Conservation (phyloP, 1,139 yeast species). For the Schwanniomyces etchellsii region DNA sequence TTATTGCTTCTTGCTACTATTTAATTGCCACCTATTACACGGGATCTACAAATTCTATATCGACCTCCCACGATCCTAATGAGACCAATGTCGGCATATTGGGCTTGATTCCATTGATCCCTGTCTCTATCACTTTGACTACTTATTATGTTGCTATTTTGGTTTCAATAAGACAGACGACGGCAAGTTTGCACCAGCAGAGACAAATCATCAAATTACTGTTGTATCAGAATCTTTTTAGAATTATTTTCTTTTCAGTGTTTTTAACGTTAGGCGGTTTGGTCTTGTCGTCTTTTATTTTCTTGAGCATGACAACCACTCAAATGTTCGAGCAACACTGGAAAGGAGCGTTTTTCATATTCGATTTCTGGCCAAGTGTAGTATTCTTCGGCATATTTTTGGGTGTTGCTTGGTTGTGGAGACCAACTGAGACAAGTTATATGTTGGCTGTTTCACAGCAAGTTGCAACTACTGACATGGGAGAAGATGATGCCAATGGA, state of each 20-base stretch:
- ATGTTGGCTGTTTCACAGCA: slow-evolving; percentile 94
- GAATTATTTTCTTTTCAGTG: slow-evolving; percentile 65
- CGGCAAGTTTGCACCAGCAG: slow-evolving; percentile 69
- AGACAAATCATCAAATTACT: slow-evolving; percentile 87
- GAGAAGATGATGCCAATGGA: slow-evolving; percentile 34
- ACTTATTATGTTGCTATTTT: slow-evolving; percentile 73
- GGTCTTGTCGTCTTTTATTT: slow-evolving; percentile 63
- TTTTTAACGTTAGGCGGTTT: slow-evolving; percentile 51
- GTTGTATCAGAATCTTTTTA: slow-evolving; percentile 77
- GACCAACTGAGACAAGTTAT: slow-evolving; percentile 94
- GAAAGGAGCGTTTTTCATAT: slow-evolving; percentile 84
- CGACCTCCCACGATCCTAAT: slow-evolving; percentile 17
- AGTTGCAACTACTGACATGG: slow-evolving; percentile 68
- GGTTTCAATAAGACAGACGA: slow-evolving; percentile 68
- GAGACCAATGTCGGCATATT: slow-evolving; percentile 17
- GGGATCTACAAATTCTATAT: slow-evolving; percentile 35
- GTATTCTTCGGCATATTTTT: slow-evolving; percentile 81
- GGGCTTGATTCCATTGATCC: slow-evolving; percentile 49
- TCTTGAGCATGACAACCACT: slow-evolving; percentile 67
- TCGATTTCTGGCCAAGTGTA: slow-evolving; percentile 93
- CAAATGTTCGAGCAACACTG: slow-evolving; percentile 84
- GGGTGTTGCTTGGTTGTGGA: slow-evolving; percentile 87
- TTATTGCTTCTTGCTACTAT: slow-evolving; percentile 60
- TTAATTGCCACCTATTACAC: slow-evolving; percentile 59
- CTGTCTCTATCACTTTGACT: slow-evolving; percentile 66